Base-by-base conservation (phyloP, 2,329 filamentous ascomycete species). In the Exophiala bonariae region DNA sequence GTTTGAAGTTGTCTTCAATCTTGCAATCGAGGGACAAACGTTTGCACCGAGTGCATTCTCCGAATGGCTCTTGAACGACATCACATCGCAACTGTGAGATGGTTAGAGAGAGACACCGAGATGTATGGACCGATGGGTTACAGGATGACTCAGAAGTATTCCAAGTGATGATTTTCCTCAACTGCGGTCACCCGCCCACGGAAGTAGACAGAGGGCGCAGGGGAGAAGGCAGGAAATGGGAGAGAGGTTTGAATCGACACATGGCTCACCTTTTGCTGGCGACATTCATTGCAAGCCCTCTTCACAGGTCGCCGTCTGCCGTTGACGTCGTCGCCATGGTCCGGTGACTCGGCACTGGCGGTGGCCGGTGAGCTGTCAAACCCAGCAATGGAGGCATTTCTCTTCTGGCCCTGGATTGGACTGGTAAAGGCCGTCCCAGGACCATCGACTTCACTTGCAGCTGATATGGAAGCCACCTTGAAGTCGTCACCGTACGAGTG, bases 1-100 rank as follows among this genome's bases (percentile, higher is more conserved):
- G 77, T 68, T 83, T 85, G 71, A 86, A 86, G 65, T 82, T 82
- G 52, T 80, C 78, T 60, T 85, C 81, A 63, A 86, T 84, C 59
- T 82, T 81, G 67, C 83, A 86, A 44, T 75, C 73, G 31, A 85
- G 77, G 50, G 75, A 77, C 47, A 85, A 75, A 56, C 83, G 83
- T 52, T 75, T 71, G 65, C 82, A 86, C 51, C 82, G 76, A 30
- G 75, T 76, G 66, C 82, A 86, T 41, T 76, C 72, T 50, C 73
- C 72, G 66, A 81, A 85, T 9, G 81, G 82, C 36, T 83, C 80
- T 61, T 83, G 80, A 47, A 80, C 68, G 52, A 85, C 82, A 68
- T 86, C 81, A 68, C 82, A 86, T 61, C 80, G 79, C 50, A 86
- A 73, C 82, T 86, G 52, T 54, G 41, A 34, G 18, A 35, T 31